phyloP scores from a whole-genome alignment of 768 basidiomycete genomes.

The Suillus bovinus region DNA sequence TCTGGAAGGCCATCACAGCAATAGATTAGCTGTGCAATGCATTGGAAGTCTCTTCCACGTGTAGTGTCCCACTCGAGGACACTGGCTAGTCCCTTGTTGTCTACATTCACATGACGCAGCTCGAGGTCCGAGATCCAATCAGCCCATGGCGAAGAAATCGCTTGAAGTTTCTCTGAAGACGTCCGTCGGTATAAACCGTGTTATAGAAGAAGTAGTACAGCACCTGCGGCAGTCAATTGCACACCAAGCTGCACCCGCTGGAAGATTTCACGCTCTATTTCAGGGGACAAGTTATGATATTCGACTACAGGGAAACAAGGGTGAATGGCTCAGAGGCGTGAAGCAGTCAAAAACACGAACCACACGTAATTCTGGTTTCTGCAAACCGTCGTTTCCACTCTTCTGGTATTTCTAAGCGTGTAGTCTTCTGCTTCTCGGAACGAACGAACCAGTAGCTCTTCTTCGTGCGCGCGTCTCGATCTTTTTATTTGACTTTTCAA shows the following conservation, averaged over 20 bases:
- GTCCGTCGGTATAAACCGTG: neutral
- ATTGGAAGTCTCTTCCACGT: conserved; percentile 77
- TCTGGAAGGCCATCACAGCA: conserved; percentile 56
- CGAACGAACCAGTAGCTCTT: conserved; percentile 64
- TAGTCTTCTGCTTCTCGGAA: conserved; percentile 43
- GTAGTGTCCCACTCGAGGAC: conserved; percentile 63
- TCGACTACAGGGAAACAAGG: conserved; percentile 50
- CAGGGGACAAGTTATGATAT: conserved; percentile 55
- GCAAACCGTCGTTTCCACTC: conserved; percentile 51
- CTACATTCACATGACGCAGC: conserved; percentile 52
- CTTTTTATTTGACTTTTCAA: conserved; percentile 37
- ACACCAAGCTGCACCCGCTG: conserved; percentile 83
- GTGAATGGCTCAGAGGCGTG: neutral
- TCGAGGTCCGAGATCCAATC: conserved; percentile 66
- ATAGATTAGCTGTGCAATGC: conserved; percentile 67
- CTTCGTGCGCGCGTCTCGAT: conserved; percentile 56
- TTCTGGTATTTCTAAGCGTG: conserved; percentile 54
- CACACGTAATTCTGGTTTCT: conserved; percentile 63
- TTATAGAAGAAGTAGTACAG: neutral
- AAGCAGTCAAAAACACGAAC: conserved; percentile 38
- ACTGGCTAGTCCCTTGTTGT: conserved; percentile 53
- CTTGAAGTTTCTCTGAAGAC: conserved; percentile 71
- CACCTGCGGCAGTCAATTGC: conserved; percentile 71
- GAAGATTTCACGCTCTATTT: conserved; percentile 75
- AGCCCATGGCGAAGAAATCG: conserved; percentile 70